phyloP scores from a whole-genome alignment of 1,284 basidiomycete species.

The Gomphus sp. region DNA sequence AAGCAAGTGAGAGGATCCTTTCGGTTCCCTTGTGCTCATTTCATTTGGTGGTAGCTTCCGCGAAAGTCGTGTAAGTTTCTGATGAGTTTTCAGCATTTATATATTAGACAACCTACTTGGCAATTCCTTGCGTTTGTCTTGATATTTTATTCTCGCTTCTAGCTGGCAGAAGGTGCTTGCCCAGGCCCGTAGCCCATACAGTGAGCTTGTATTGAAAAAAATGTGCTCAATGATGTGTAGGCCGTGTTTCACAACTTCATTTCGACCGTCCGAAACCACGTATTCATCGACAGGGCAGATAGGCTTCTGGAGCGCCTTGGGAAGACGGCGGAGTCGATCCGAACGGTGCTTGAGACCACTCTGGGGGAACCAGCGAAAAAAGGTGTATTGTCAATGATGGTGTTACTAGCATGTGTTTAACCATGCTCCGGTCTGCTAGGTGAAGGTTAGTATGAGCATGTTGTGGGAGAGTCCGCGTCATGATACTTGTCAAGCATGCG shows the following conservation, averaged over 20 bases:
- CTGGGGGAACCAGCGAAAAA: conserved; percentile 40
- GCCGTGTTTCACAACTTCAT: conserved; percentile 37
- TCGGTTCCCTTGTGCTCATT: not conserved
- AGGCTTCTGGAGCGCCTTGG: conserved; percentile 37
- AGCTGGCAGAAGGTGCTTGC: conserved; percentile 53
- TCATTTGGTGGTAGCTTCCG: conserved; percentile 25
- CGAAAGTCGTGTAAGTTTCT: too few species aligned
- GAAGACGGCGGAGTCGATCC: conserved; percentile 39
- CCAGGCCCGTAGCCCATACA: not conserved
- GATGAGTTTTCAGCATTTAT: too few species aligned
- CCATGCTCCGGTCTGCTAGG: conserved; percentile 26
- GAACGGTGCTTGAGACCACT: conserved; percentile 34
- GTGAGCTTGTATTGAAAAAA: not conserved
- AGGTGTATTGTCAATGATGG: too few species aligned
- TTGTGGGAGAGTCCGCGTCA: conserved; percentile 48
- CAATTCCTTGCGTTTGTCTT: too few species aligned
- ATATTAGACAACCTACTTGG: too few species aligned
- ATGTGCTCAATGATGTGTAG: conserved; percentile 20
- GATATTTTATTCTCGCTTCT: too few species aligned
- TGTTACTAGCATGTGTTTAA: too few species aligned
- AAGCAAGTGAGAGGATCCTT: conserved; percentile 25
- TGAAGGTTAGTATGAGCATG: conserved; percentile 50
- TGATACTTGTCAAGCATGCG: conserved; percentile 34
- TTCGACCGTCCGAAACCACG: conserved; percentile 31
- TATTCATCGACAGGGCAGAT: conserved; percentile 46